Evolutionary conservation across 345 rosid genomes (phyloP), one percentile per base, ranked within the genome.

Genomic region (Lagerstroemia speciosa): DNA sequence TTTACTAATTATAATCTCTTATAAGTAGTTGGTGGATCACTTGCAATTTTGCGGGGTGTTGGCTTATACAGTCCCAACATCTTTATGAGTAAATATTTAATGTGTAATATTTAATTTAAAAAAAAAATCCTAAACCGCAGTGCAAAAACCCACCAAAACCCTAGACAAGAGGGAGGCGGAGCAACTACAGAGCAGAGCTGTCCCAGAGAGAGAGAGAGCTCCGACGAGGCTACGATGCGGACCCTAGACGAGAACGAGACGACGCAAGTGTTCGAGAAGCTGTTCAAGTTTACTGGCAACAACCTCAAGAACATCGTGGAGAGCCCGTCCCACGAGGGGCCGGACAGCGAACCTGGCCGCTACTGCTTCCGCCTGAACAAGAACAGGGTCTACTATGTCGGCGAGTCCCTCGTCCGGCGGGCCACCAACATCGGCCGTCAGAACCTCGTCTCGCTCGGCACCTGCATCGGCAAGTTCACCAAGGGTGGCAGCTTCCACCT

Each of bases 361-460:
- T 89, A 91, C 79, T 94, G 99, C 73, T 91, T 91, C 95, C 78
- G 98, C 5, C 96, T 94, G 72, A 87, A 89, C 73, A 88, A 87
- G 74, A 89, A 82, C 87, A 80, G 78, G 66, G 90, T 94, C 65
- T 91, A 68, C 81, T 91, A 89, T 75, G 93, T 86, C 17, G 83
- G 95, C 77, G 95, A 91, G 58, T 82, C 91, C 0, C 78, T 89
- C 27, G 97, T 91, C 66, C 89, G 82, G 78, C 84, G 95, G 46
- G 96, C 97, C 60, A 94, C 95, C 36, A 94, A 91, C 83, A 67
- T 89, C 53, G 74, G 85, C 34, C 75, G 97, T 15, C 67, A 73
- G 58, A 86, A 82, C 71, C 78, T 94, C 19, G 82, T 81, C 52
- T 84, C 95, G 0, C 69, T 94, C 4, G 96, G 97, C 14, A 87